These are phyloP conservation scores for Salvia sclarea DNA, from an alignment of 305 asterid species.

Conservation along the genomic window DNA sequence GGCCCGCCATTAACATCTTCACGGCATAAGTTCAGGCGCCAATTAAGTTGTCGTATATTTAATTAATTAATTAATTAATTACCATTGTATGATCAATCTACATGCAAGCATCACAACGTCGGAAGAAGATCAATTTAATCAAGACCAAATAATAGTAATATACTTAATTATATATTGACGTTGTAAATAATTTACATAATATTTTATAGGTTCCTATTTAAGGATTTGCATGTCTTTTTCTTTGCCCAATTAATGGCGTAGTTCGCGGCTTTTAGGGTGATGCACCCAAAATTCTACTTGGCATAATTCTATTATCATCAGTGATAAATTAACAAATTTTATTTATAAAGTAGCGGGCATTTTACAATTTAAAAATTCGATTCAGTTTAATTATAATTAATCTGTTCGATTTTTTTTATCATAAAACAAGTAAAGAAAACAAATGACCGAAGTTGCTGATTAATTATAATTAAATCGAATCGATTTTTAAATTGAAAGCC, in stretches of 20 bases:
- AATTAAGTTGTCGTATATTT: not conserved
- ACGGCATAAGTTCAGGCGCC: not conserved
- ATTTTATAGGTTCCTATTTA: not conserved
- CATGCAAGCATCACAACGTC: not conserved
- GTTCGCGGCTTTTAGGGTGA: conserved; percentile 10
- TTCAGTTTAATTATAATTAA: no score
- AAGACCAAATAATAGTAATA: not conserved
- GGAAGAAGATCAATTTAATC: not conserved
- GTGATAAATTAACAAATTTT: no score
- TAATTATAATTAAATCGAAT: no score
- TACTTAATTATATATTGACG: no score
- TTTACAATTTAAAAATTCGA: no score
- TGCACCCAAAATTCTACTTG: not conserved
- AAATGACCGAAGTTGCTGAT: no score
- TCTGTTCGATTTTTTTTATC: no score
- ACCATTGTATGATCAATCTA: not conserved
- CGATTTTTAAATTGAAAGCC: no score
- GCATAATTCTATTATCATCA: not conserved
- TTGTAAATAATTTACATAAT: no score
- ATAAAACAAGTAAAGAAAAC: no score
- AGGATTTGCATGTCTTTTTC: not conserved
- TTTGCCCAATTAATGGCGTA: conserved; percentile 10
- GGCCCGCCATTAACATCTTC: not conserved
- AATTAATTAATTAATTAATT: no score
- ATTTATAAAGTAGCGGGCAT: no score